phyloP scores from a whole-genome alignment of 75 land plant genomes.

The Pinus tabuliformis region DNA sequence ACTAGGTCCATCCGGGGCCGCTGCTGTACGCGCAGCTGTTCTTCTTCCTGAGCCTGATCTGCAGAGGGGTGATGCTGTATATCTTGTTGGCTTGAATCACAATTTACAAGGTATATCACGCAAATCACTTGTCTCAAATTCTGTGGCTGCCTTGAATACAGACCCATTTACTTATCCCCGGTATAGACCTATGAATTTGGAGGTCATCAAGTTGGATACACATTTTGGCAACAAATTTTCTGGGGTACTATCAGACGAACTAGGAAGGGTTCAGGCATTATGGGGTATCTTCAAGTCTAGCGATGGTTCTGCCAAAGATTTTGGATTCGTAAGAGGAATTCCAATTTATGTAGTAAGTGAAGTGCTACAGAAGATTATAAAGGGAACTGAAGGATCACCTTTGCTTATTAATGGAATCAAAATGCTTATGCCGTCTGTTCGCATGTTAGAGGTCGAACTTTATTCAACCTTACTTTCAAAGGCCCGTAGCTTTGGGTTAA shows the following conservation, averaged over 20 bases:
- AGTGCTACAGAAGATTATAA: no score
- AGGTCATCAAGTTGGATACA: slow-evolving; percentile 92
- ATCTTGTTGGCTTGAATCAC: slow-evolving; percentile 82
- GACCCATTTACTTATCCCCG: slow-evolving; percentile 84
- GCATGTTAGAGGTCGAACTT: no score
- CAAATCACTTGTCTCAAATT: slow-evolving; percentile 85
- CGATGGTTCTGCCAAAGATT: no score
- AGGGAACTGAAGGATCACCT: no score
- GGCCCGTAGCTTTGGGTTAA: no score
- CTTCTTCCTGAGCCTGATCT: slow-evolving; percentile 30
- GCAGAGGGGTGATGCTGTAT: slow-evolving; percentile 80
- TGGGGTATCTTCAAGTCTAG: slow-evolving; percentile 69
- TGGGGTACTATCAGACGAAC: slow-evolving; percentile 85
- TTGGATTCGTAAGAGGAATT: no score
- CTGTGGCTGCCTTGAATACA: slow-evolving; percentile 78
- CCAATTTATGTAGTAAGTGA: no score
- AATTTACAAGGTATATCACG: slow-evolving; percentile 85
- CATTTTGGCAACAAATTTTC: slow-evolving; percentile 94
- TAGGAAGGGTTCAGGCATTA: slow-evolving; percentile 85
- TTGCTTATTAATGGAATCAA: no score
- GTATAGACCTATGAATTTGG: slow-evolving; percentile 93
- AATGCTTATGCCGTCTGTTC: no score
- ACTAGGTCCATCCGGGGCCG: slow-evolving; percentile 61
- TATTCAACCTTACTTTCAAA: no score
- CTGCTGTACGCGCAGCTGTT: slow-evolving; percentile 70